These are phyloP conservation scores for Exophiala sideris DNA, from an alignment of 2,329 filamentous ascomycete species.

Conservation along the genomic window DNA sequence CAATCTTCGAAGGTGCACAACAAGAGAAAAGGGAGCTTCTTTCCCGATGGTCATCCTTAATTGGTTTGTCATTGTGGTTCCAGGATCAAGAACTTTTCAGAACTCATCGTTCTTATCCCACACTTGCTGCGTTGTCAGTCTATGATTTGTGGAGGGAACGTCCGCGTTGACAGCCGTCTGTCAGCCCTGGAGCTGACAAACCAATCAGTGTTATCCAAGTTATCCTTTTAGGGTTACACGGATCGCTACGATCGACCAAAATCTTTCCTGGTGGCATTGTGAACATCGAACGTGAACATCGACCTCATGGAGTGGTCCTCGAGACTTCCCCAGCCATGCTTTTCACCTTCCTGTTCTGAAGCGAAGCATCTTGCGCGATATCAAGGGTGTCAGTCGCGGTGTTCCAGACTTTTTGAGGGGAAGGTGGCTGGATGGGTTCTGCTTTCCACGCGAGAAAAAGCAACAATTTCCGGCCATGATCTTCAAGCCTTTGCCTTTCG, in stretches of 20 bases:
- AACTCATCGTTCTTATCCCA: conserved; percentile 11
- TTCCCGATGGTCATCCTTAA: not conserved
- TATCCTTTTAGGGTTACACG: conserved; percentile 12
- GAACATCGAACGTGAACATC: conserved; percentile 2
- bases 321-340: conserved; percentile 11
- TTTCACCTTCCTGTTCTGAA: conserved; percentile 1
- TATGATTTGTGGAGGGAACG: conserved; percentile 21
- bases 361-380: not conserved
- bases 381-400: not conserved
- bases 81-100: not conserved
- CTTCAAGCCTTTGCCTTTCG: too few species aligned
- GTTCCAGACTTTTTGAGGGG: too few species aligned
- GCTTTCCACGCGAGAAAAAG: too few species aligned
- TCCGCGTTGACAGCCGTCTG: conserved; percentile 6
- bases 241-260: conserved; percentile 11
- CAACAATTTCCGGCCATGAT: too few species aligned
- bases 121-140: conserved; percentile 22
- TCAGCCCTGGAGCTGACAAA: conserved; percentile 6
- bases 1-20: not conserved
- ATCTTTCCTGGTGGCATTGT: conserved; percentile 8
- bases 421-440: too few species aligned
- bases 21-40: not conserved
- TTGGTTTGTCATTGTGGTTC: not conserved
- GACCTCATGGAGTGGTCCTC: not conserved
- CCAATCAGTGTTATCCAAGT: conserved; percentile 14